Conservation (phyloP, 75 land plant species). For the Sequoia sempervirens region DNA sequence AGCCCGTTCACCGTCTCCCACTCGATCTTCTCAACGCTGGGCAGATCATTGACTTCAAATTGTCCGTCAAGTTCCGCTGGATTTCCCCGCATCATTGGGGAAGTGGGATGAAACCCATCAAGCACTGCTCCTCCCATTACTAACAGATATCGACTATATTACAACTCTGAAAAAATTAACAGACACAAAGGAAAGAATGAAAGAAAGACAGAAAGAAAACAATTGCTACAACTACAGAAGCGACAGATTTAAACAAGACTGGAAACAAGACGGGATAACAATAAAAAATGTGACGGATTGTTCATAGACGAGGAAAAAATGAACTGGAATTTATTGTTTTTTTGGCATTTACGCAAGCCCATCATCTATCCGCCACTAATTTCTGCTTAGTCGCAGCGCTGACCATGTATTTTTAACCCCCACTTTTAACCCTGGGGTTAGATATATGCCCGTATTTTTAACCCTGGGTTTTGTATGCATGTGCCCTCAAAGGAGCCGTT, state of each 20-base stretch:
- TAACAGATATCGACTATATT: neutral
- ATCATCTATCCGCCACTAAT: neutral
- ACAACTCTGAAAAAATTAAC: neutral
- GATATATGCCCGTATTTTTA: neutral
- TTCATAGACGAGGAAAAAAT: neutral
- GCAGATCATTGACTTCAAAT: neutral
- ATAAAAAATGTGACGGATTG: too few relatives aligned
- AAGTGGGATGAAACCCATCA: neutral
- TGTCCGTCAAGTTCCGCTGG: neutral
- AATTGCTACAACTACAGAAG: neutral
- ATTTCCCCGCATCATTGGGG: neutral
- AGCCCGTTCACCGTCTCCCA: slow-evolving; percentile 70
- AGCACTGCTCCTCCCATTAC: neutral
- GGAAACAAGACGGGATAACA: too few relatives aligned
- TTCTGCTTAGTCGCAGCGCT: neutral
- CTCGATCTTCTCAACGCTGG: neutral
- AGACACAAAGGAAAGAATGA: neutral
- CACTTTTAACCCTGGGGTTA: neutral
- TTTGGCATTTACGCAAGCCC: neutral
- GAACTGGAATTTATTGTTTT: too few relatives aligned
- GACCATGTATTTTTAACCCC: neutral
- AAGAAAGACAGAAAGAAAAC: neutral
- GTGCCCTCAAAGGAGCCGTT: neutral
- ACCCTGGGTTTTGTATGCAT: neutral
- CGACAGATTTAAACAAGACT: neutral